phyloP scores from a whole-genome alignment of 139 green algal species.

The Chlamydomonas sphaeroides region DNA sequence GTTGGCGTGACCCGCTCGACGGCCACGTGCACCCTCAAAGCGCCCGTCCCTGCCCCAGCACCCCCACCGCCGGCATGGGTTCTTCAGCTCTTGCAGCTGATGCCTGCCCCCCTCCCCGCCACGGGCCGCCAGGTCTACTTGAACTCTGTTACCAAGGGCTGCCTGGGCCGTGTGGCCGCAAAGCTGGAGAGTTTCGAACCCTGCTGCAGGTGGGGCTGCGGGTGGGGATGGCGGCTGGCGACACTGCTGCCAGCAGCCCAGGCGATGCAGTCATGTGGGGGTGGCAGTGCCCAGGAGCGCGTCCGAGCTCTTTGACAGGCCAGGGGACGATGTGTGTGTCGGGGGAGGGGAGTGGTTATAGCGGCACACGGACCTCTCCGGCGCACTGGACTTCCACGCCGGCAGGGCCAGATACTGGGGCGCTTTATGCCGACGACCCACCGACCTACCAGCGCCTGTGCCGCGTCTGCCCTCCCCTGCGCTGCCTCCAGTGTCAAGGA shows the following conservation, averaged over 20 bases:
- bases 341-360: neutral
- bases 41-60: too few species aligned
- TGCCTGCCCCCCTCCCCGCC: neutral
- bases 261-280: too few species aligned
- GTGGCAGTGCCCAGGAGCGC: neutral
- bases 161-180: constrained; percentile 79
- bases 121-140: constrained; percentile 77
- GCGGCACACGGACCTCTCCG: neutral
- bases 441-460: neutral
- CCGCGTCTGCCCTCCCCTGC: neutral
- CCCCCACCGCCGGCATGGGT: too few species aligned
- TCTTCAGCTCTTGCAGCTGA: neutral
- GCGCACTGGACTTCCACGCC: too few species aligned
- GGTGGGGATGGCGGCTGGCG: neutral
- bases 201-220: constrained; percentile 65
- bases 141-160: constrained; percentile 86
- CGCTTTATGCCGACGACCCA: neutral
- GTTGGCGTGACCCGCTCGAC: neutral
- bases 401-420: neutral
- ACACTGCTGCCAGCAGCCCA: too few species aligned
- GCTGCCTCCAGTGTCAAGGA: constrained; percentile 83
- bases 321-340: neutral
- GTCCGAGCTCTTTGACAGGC: neutral
- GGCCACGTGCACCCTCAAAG: neutral
- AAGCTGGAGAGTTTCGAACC: constrained; percentile 98